phyloP scores from a whole-genome alignment of 2,329 filamentous ascomycete genomes.

The Phaeosphaeriaceae sp. region DNA sequence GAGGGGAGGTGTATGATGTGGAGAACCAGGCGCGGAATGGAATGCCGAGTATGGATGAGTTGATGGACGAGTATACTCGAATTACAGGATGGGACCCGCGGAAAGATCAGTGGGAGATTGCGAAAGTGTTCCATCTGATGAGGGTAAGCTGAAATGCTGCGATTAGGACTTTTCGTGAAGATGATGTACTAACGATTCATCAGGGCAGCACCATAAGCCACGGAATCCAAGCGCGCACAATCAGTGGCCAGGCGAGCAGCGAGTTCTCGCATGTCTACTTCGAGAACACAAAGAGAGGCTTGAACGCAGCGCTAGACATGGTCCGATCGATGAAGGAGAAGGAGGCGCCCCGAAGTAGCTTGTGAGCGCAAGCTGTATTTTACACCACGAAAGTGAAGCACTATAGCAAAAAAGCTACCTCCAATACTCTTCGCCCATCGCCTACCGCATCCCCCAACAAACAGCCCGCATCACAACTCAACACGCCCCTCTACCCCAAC shows the following conservation, averaged over 20 bases:
- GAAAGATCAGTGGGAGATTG: conserved; percentile 41
- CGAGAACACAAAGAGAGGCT: conserved; percentile 39
- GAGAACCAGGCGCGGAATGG: conserved; percentile 62
- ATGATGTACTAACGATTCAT: conserved; percentile 1
- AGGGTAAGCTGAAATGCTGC: conserved; percentile 29
- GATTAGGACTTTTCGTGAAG: not conserved
- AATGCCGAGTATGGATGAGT: conserved; percentile 64
- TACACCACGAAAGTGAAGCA: no score
- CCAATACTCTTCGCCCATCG: no score
- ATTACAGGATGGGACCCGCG: conserved; percentile 74
- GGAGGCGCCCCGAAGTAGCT: conserved; percentile 25
- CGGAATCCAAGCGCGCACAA: conserved; percentile 45
- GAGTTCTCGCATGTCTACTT: conserved; percentile 47
- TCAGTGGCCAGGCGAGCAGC: conserved; percentile 46
- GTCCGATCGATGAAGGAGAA: conserved; percentile 36
- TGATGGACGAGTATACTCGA: conserved; percentile 69
- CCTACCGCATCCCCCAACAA: no score
- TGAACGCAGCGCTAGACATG: conserved; percentile 37
- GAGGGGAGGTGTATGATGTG: conserved; percentile 37
- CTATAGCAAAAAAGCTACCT: no score
- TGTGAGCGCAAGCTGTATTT: not conserved
- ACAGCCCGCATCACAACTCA: no score
- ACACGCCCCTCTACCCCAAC: no score
- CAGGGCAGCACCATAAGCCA: conserved; percentile 45
- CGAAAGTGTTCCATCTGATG: conserved; percentile 46